Percentiles rank a stretch among this genome's conserved stretches.
Conservation (phyloP, 139 green algal genomes). For the Medakamo hakoo region DNA sequence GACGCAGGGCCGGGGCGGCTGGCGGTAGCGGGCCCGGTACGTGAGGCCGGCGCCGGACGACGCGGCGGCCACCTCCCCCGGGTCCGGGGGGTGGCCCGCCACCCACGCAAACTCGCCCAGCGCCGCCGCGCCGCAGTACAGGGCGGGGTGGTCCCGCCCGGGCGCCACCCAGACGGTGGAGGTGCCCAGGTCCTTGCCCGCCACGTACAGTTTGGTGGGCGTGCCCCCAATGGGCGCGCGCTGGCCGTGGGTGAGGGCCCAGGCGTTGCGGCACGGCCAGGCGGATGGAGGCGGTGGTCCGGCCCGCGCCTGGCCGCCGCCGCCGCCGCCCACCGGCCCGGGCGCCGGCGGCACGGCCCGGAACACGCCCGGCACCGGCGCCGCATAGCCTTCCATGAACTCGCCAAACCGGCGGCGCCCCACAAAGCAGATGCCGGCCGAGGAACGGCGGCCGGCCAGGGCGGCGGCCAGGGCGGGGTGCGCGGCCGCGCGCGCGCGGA, state of each 20-base stretch:
- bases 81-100: constrained; percentile 6
- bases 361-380: constrained; percentile 27
- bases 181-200: constrained; percentile 44
- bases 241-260: constrained; percentile 55
- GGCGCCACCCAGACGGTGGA: constrained; percentile 27
- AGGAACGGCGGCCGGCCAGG: constrained; percentile 27
- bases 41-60: constrained; percentile 12
- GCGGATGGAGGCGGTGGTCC: too few species aligned
- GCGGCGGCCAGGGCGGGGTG: constrained; percentile 1
- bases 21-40: constrained; percentile 40
- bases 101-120: constrained; percentile 41
- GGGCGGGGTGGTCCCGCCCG: constrained; percentile 39
- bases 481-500: constrained; percentile 27
- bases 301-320: not conserved
- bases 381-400: constrained; percentile 53
- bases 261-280: constrained; percentile 36
- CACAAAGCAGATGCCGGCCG: constrained; percentile 74
- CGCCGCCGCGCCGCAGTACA: constrained; percentile 24
- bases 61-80: not conserved
- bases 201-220: constrained; percentile 35
- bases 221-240: constrained; percentile 40
- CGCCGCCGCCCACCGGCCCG: not conserved
- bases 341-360: constrained; percentile 26
- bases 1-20: constrained; percentile 16
- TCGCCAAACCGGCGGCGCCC: constrained; percentile 46